These are phyloP conservation scores for Davidsoniella eucalypti DNA, from an alignment of 2,329 filamentous ascomycete species.

Conservation along the genomic window DNA sequence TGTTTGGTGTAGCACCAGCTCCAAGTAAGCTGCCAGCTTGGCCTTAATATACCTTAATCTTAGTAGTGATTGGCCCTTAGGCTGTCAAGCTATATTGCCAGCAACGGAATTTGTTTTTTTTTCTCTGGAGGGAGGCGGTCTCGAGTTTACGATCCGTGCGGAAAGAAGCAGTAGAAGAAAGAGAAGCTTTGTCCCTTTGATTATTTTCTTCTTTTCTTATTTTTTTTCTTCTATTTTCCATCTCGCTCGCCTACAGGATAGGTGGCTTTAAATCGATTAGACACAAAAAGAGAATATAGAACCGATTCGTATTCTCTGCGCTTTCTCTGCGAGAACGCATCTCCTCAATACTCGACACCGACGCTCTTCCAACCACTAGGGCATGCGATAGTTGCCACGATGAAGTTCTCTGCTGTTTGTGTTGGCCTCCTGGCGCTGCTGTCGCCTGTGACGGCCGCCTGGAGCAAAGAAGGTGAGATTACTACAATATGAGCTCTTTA, in stretches of 20 bases:
- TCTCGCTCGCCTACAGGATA: constrained; percentile 18
- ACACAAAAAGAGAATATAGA: neutral
- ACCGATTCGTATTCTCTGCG: neutral
- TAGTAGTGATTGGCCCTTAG: no score
- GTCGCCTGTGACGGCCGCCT: constrained; percentile 52
- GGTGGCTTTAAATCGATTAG: constrained; percentile 20
- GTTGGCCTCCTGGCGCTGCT: constrained; percentile 54
- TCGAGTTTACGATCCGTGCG: neutral
- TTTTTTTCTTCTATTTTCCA: neutral
- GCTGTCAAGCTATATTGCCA: neutral
- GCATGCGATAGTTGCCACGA: constrained; percentile 26
- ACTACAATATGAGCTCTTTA: neutral
- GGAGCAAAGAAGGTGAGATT: constrained; percentile 66
- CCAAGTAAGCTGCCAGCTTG: no score
- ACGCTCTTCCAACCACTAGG: neutral
- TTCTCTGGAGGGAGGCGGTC: neutral
- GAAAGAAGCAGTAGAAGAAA: no score
- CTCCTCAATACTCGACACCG: neutral
- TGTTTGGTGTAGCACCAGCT: no score
- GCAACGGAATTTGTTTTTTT: neutral
- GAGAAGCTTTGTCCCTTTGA: no score
- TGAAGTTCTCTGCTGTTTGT: constrained; percentile 54
- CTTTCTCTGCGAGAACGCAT: neutral
- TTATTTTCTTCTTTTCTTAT: neutral
- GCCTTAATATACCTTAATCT: no score